Evolutionary conservation across 495 filamentous ascomycete genomes (phyloP), one percentile per base, ranked within the genome.

Genomic region (Collariella sp.): DNA sequence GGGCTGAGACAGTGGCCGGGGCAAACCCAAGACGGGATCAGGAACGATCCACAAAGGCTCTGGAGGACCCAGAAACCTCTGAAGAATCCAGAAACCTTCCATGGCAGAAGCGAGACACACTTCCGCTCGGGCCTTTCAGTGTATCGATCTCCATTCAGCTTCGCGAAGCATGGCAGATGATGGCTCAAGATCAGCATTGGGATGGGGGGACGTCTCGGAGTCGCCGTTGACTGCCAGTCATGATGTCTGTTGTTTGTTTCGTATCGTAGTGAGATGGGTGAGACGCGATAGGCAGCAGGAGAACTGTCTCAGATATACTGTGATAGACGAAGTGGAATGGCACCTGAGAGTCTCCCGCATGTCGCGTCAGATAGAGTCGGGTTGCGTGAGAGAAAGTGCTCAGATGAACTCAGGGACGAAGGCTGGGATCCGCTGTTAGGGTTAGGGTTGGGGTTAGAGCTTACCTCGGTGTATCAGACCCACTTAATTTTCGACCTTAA

Each of bases 121-220:
- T 22, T 46, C 16, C 39, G 18, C 19, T 39, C 35, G 46, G 5
- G 31, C 15, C 16, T 11, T 34, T 16, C 39, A 22, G 16, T 36
- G 55, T 50, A 38, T 46, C 54, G 51, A 24, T 36, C 23, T 15
- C 23, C 20, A 19, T 29, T 45, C 24, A 18, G 39, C 6, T 24
- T 9, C 22, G 34, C 22, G 29, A 41, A 43, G 15, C 46, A 23
- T 24, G 18, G 9, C 19, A 24, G 24, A 18, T 23, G 12, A 15
- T 13, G 18, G n/a, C 22, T 29, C 16, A 10, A 15, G 42, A 10
- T 1, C 2, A 29, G 10, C 7, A 5, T 20, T 12, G 42, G 44
- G 29, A 34, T 44, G 22, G 38, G 31, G 38, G 49, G 36, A 49
- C n/a, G n/a, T n/a, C n/a, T 58, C 56, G 56, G 56, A 45, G 52